Evolutionary conservation across 345 rosid genomes (phyloP).

Genomic region (Rubroshorea leprosula): DNA sequence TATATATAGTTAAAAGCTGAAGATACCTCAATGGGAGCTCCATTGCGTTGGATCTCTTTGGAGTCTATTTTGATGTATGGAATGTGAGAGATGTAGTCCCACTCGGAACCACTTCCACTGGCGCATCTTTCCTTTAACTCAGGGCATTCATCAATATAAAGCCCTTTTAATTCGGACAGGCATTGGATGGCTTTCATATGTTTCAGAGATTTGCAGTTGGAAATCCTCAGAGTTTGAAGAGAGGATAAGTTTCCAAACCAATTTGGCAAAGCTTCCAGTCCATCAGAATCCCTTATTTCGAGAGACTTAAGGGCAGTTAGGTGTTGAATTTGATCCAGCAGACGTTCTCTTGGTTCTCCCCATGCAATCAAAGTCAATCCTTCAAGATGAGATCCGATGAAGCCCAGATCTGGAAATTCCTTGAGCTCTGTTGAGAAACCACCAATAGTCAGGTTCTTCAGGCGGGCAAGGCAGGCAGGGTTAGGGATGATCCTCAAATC

Average conservation of each 20-base stretch:
- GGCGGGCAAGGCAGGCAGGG: neutral
- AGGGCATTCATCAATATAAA: neutral
- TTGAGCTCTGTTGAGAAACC: neutral
- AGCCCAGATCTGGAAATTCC: neutral
- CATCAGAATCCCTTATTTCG: neutral
- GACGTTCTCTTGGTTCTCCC: neutral
- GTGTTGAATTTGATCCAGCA: neutral
- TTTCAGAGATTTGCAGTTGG: neutral
- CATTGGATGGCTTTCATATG: neutral
- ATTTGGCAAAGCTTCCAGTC: neutral
- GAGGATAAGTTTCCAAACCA: neutral
- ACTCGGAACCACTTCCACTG: neutral
- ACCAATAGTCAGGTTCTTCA: neutral
- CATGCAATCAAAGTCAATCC: neutral
- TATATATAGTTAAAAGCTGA: no score
- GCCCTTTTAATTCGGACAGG: neutral
- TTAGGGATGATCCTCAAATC: no score
- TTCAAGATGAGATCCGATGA: neutral
- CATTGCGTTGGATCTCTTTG: neutral
- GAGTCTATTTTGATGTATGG: neutral
- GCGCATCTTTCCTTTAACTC: neutral
- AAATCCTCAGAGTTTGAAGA: neutral
- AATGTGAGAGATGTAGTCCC: neutral
- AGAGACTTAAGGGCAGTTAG: neutral
- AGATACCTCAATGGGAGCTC: neutral